phyloP scores from a whole-genome alignment of 768 basidiomycete species.

The Scleroderma bovista region DNA sequence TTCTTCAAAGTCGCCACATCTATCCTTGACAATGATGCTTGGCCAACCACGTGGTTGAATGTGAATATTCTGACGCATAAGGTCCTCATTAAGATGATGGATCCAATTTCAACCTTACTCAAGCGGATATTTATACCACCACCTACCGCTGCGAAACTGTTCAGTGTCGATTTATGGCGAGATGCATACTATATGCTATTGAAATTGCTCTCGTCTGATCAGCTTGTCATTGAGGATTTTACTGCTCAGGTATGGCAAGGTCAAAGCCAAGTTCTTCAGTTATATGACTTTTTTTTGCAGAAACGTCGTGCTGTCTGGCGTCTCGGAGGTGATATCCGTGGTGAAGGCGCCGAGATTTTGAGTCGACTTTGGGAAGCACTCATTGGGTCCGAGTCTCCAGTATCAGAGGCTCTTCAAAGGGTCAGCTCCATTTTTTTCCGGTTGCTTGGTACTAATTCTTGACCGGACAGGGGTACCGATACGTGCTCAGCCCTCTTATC shows the following conservation, averaged over 20 bases:
- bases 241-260: conserved; percentile 68
- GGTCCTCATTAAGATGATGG: conserved; percentile 83
- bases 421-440: conserved; percentile 38
- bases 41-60: conserved; percentile 88
- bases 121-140: conserved; percentile 77
- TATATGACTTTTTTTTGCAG: conserved; percentile 33
- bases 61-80: conserved; percentile 85
- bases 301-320: conserved; percentile 95
- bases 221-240: conserved; percentile 91
- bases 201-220: conserved; percentile 82
- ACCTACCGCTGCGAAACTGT: conserved; percentile 53
- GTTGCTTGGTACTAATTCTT: not conserved
- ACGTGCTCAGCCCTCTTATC: conserved; percentile 75
- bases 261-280: conserved; percentile 1
- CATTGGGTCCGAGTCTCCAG: conserved; percentile 64
- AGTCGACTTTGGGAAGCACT: conserved; percentile 81
- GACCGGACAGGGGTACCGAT: conserved; percentile 68
- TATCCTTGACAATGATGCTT: conserved; percentile 82
- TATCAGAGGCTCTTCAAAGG: conserved; percentile 49
- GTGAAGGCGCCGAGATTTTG: conserved; percentile 81
- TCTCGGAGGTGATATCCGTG: conserved; percentile 91
- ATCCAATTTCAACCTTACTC: conserved; percentile 72
- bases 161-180: conserved; percentile 76
- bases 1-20: conserved; percentile 80
- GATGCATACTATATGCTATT: conserved; percentile 79